These are phyloP conservation scores for Coccomyxa subellipsoidea DNA, from an alignment of 163 green algal genomes.

Conservation along the genomic window DNA sequence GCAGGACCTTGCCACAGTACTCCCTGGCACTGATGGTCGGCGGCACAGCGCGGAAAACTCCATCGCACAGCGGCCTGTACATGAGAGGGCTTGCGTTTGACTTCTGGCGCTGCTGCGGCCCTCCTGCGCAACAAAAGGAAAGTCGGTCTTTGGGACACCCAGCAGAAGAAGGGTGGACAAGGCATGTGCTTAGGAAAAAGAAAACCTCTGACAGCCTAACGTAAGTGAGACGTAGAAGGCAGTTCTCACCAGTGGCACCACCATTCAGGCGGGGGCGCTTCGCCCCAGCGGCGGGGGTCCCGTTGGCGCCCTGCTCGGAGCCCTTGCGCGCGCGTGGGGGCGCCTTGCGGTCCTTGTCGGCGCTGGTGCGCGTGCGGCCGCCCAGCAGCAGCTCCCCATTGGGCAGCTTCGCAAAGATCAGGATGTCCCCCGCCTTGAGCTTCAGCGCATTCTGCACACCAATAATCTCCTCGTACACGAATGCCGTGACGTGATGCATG, in stretches of 20 bases:
- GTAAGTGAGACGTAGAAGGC: too few relatives aligned
- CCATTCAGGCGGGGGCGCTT: background rate
- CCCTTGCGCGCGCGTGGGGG: background rate
- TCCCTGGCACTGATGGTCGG: background rate
- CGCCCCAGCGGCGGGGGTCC: background rate
- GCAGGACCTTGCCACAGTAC: background rate
- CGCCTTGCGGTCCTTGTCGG: conserved; percentile 16
- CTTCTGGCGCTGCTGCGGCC: conserved; percentile 16
- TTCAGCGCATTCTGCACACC: conserved; percentile 40
- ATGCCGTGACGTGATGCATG: background rate
- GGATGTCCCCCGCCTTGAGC: conserved; percentile 67
- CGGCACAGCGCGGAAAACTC: conserved; percentile 43
- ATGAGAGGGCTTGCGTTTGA: background rate
- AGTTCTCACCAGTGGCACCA: background rate
- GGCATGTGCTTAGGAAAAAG: too few relatives aligned
- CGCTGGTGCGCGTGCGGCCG: background rate
- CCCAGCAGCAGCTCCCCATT: conserved; percentile 35
- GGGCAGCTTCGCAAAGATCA: conserved; percentile 73
- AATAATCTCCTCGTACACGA: background rate
- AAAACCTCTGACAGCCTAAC: too few relatives aligned
- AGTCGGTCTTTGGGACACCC: too few relatives aligned
- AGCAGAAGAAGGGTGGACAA: too few relatives aligned
- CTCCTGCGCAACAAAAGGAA: conserved; percentile 7
- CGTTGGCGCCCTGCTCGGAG: background rate
- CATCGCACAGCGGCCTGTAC: conserved; percentile 30